These are phyloP conservation scores for Zymoseptoria ardabiliae DNA, from an alignment of 2,329 filamentous ascomycete genomes.

Conservation along the genomic window DNA sequence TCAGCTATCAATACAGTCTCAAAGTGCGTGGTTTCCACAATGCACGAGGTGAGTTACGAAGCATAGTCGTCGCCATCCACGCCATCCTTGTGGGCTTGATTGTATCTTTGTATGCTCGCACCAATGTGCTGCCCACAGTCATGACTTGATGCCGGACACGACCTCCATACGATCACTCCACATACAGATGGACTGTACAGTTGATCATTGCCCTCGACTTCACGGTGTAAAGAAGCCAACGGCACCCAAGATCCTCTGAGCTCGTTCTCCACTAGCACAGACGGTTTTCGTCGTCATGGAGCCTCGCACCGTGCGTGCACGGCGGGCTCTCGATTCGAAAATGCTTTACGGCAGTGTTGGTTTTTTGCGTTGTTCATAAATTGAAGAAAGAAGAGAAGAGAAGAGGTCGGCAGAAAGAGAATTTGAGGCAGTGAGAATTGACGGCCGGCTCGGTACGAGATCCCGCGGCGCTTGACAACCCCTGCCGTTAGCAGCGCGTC, in stretches of 20 bases:
- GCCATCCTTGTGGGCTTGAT: too few species aligned
- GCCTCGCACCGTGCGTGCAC: slow-evolving; percentile 26
- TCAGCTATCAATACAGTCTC: too few species aligned
- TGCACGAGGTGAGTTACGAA: too few species aligned
- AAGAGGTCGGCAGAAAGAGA: slow-evolving; percentile 1
- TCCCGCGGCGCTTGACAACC: neutral
- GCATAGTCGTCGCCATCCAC: too few species aligned
- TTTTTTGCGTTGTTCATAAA: slow-evolving; percentile 32
- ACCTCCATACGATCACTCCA: too few species aligned
- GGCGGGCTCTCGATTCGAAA: slow-evolving; percentile 33
- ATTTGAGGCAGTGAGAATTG: slow-evolving; percentile 3
- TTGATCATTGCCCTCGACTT: slow-evolving; percentile 34
- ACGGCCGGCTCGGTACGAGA: neutral
- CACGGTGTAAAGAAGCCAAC: slow-evolving; percentile 28
- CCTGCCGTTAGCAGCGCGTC: neutral
- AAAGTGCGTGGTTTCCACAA: too few species aligned
- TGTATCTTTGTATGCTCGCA: too few species aligned
- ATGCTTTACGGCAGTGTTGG: slow-evolving; percentile 35
- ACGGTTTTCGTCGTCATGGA: slow-evolving; percentile 36
- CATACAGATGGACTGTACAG: slow-evolving; percentile 22
- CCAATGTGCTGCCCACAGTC: too few species aligned
- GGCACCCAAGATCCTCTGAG: slow-evolving; percentile 34
- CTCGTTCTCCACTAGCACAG: slow-evolving; percentile 33
- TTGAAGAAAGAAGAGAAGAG: slow-evolving; percentile 14
- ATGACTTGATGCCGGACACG: too few species aligned